These are phyloP conservation scores for Triticum aestivum DNA, from an alignment of 176 grass and related monocot species.

Conservation along the genomic window DNA sequence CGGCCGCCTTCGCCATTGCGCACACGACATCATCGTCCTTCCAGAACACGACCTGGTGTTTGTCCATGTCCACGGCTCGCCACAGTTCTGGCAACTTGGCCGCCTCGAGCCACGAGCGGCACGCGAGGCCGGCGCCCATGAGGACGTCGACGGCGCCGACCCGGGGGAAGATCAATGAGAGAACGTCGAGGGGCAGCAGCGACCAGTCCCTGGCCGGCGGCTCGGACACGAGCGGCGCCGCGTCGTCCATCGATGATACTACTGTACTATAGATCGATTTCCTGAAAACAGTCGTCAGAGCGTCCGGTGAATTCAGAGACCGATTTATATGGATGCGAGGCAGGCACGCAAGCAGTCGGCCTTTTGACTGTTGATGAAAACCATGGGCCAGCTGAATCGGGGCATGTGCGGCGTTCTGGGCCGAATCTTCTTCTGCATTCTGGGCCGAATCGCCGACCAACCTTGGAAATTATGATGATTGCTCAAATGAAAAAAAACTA, in stretches of 20 bases:
- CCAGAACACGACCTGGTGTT: neutral
- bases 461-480: too few species aligned
- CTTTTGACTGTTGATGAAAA: too few species aligned
- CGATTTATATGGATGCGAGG: too few species aligned
- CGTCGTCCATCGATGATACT: neutral
- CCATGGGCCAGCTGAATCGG: too few species aligned
- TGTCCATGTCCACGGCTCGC: neutral
- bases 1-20: neutral
- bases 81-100: neutral
- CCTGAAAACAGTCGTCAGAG: too few species aligned
- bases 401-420: too few species aligned
- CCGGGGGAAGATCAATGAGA: neutral
- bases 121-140: neutral
- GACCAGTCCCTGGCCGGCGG: neutral
- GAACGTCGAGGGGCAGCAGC: neutral
- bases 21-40: neutral
- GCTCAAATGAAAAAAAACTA: too few species aligned
- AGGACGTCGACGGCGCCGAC: neutral
- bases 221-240: neutral
- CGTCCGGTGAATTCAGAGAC: too few species aligned
- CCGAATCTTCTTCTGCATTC: too few species aligned
- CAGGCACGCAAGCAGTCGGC: too few species aligned
- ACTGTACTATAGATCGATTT: too few species aligned
- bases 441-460: too few species aligned
- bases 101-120: constrained; percentile 1